phyloP scores from a whole-genome alignment of 768 basidiomycete species.

The Tylopilus vinaceipallidus region DNA sequence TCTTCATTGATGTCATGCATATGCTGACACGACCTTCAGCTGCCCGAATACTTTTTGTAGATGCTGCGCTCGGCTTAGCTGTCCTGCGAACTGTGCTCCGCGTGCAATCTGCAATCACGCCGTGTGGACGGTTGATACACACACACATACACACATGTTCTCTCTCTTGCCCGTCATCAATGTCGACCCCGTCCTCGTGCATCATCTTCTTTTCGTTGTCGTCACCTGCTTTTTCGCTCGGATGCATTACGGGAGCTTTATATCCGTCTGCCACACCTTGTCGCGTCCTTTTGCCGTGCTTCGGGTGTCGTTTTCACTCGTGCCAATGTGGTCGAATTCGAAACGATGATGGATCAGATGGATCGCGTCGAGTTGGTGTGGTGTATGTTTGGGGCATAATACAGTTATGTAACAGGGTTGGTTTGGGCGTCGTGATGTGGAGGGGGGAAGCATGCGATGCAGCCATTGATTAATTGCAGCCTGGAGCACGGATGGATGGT shows the following conservation, averaged over 20 bases:
- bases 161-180: conserved; percentile 1
- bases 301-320: background rate
- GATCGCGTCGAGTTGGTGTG: conserved; percentile 1
- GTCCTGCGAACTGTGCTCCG: background rate
- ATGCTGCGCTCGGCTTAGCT: background rate
- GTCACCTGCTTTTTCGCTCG: background rate
- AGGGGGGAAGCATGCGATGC: no score
- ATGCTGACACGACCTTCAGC: conserved; percentile 37
- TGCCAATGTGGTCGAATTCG: background rate
- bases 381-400: conserved; percentile 8
- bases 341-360: conserved; percentile 8
- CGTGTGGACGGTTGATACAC: background rate
- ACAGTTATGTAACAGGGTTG: background rate
- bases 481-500: no score
- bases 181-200: background rate
- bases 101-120: conserved; percentile 9
- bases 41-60: conserved; percentile 78
- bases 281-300: background rate
- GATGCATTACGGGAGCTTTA: conserved; percentile 6
- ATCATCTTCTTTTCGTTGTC: conserved; percentile 6
- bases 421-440: background rate
- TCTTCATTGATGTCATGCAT: background rate
- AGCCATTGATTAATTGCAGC: no score
- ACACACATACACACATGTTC: background rate
- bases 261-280: background rate